phyloP scores from a whole-genome alignment of 1,139 yeast species.

The Candida sojae region DNA sequence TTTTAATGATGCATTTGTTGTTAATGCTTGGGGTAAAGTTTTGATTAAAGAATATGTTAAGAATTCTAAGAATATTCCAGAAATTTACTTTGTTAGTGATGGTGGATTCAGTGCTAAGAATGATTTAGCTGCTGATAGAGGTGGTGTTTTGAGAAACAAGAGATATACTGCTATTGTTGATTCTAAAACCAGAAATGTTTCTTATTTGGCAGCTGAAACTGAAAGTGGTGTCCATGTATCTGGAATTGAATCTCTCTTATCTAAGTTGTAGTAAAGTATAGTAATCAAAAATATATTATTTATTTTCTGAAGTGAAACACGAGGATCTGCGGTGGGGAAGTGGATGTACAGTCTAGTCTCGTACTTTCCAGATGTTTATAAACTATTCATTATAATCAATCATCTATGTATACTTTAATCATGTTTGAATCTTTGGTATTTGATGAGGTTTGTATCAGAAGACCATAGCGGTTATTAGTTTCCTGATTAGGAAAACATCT shows the following conservation, averaged over 20 bases:
- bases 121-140: conserved; percentile 50
- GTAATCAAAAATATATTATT: no score
- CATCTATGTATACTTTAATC: no score
- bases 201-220: conserved; percentile 28
- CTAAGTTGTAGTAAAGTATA: conserved; percentile 8
- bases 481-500: no score
- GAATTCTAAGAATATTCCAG: conserved; percentile 34
- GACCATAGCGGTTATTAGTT: no score
- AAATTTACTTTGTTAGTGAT: conserved; percentile 71
- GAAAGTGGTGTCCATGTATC: conserved; percentile 26
- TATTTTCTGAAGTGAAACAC: no score
- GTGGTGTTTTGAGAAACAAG: conserved; percentile 64
- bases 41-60: conserved; percentile 34
- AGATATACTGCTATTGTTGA: conserved; percentile 71
- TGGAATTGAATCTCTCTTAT: conserved; percentile 25
- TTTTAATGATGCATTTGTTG: conserved; percentile 80
- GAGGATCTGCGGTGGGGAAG: no score
- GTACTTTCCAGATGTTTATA: no score
- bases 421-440: no score
- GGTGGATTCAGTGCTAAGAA: conserved; percentile 56
- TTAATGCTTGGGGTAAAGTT: conserved; percentile 80
- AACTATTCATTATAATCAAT: no score
- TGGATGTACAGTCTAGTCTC: no score
- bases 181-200: conserved; percentile 27
- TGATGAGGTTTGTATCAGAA: no score